Conservation (phyloP, 2,329 filamentous ascomycete species). For the Pseudogymnoascus sp. region DNA sequence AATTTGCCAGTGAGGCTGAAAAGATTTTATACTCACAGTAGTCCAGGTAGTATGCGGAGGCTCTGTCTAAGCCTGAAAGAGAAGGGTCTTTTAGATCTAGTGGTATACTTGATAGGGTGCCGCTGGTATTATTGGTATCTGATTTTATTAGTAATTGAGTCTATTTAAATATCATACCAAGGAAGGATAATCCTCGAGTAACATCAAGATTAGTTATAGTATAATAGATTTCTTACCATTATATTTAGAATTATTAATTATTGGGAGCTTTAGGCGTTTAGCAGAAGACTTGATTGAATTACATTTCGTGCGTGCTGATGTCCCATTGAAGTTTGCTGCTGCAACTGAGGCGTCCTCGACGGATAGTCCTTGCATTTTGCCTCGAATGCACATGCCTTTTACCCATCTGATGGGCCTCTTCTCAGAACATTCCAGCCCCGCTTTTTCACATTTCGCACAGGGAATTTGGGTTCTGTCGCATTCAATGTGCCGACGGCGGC, state of each 20-base stretch:
- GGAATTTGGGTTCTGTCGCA: constrained; percentile 27
- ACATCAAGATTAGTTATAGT: background rate
- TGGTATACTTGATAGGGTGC: background rate
- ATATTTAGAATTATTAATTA: background rate
- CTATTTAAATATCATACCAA: background rate
- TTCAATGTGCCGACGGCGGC: constrained; percentile 30
- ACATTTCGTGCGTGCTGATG: background rate
- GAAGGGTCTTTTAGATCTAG: background rate
- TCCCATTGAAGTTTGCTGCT: background rate
- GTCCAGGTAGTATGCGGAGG: background rate
- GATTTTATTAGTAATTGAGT: background rate
- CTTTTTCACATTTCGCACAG: constrained; percentile 29
- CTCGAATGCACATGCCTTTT: constrained; percentile 30
- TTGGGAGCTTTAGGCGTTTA: background rate
- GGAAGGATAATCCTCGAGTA: background rate
- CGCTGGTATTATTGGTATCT: background rate
- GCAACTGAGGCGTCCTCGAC: background rate
- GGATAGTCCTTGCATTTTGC: constrained; percentile 16
- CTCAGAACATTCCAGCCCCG: constrained; percentile 28
- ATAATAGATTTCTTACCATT: background rate
- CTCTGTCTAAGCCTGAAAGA: background rate
- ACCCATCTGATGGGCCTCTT: constrained; percentile 31
- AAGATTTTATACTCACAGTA: background rate
- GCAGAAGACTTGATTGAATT: background rate
- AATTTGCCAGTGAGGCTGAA: background rate